A percentile compares a stretch with the other conserved stretches of the same genome.
Conservation (phyloP, 306 rosid genomes). For the Medicago arabica region DNA sequence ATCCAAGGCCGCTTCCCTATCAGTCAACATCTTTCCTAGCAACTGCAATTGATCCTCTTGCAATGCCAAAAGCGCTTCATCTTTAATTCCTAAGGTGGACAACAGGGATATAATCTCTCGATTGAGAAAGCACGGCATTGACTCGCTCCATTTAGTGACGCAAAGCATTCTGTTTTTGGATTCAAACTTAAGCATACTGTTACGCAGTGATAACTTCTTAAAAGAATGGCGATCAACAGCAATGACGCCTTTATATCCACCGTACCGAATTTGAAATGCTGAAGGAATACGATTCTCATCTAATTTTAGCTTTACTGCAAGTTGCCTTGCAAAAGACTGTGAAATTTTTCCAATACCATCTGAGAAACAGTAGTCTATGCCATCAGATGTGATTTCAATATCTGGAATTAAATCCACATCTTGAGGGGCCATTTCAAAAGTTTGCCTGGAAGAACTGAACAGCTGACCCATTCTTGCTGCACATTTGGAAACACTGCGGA, state of each 20-base stretch:
- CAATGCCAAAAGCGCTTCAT: constrained; percentile 73
- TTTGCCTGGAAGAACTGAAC: constrained; percentile 88
- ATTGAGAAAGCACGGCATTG: constrained; percentile 93
- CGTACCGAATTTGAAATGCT: constrained; percentile 93
- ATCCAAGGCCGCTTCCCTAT: constrained; percentile 65
- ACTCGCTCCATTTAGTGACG: constrained; percentile 77
- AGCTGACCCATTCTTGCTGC: constrained; percentile 99
- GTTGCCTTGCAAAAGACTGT: constrained; percentile 73
- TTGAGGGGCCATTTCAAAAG: constrained; percentile 62
- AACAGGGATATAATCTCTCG: constrained; percentile 82
- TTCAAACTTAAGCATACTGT: constrained; percentile 88
- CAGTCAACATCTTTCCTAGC: constrained; percentile 70
- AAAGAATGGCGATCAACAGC: constrained; percentile 78
- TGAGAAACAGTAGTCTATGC: constrained; percentile 81
- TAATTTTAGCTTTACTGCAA: constrained; percentile 77
- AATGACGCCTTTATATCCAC: constrained; percentile 96
- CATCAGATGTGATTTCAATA: constrained; percentile 66
- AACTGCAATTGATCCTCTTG: constrained; percentile 73
- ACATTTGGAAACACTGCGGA: constrained; percentile 87
- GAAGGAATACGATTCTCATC: constrained; percentile 66
- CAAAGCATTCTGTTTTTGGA: constrained; percentile 83
- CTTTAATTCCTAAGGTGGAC: constrained; percentile 81
- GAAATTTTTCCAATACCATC: constrained; percentile 97
- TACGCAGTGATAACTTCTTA: constrained; percentile 81
- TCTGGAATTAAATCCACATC: constrained; percentile 93